These are phyloP conservation scores for Coccomyxa sp. DNA, from an alignment of 139 green algal species.

Conservation along the genomic window DNA sequence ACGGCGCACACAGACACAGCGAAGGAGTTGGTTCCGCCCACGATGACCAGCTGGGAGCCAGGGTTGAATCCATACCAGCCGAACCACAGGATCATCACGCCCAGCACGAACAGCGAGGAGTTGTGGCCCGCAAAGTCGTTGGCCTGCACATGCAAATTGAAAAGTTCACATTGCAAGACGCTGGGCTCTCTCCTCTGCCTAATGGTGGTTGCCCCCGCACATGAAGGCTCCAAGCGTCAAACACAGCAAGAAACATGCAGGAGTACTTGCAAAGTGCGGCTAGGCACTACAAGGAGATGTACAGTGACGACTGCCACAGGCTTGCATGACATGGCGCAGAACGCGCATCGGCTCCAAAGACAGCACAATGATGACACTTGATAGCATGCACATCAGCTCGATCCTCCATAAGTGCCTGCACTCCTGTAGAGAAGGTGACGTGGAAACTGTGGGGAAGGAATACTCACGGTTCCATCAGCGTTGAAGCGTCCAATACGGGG, in stretches of 20 bases:
- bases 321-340: too few species aligned
- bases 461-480: constrained; percentile 64
- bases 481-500: constrained; percentile 93
- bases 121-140: constrained; percentile 80
- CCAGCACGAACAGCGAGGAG: constrained; percentile 56
- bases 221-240: too few species aligned
- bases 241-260: too few species aligned
- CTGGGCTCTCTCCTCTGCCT: not conserved
- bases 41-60: constrained; percentile 57
- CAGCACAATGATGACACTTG: too few species aligned
- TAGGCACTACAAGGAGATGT: too few species aligned
- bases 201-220: not conserved
- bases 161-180: not conserved
- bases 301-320: too few species aligned
- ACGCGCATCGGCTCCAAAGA: too few species aligned
- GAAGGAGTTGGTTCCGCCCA: constrained; percentile 16
- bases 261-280: too few species aligned
- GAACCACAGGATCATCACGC: constrained; percentile 87
- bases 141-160: constrained; percentile 12
- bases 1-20: constrained; percentile 44
- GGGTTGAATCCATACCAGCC: constrained; percentile 91
- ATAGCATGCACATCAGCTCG: too few species aligned
- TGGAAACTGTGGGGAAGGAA: not conserved
- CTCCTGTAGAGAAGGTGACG: too few species aligned
- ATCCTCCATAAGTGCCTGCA: too few species aligned